Conservation (phyloP, 345 rosid genomes). For the Gossypium herbaceum region DNA sequence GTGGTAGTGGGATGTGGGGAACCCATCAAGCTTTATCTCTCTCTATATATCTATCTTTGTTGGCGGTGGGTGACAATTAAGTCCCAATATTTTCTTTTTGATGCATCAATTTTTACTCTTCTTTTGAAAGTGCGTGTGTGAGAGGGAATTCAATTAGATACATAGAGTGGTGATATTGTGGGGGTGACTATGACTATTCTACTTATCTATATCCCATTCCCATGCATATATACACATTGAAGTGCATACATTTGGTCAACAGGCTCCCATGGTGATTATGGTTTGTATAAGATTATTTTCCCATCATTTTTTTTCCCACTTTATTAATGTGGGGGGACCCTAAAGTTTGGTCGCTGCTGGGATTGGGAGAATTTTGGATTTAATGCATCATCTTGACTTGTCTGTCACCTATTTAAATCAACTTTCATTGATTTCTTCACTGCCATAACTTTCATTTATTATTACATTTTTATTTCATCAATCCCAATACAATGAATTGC, state of each 20-base stretch:
- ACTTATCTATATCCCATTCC: constrained; percentile 3
- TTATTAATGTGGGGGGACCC: constrained; percentile 2
- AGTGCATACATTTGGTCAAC: constrained; percentile 14
- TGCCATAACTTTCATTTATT: too few species aligned
- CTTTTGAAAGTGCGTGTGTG: constrained; percentile 11
- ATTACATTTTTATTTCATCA: neutral
- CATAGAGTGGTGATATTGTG: constrained; percentile 12
- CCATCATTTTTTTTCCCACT: constrained; percentile 6
- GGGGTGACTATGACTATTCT: constrained; percentile 18
- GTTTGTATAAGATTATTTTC: constrained; percentile 16
- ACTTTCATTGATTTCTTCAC: neutral
- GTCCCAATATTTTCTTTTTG: neutral
- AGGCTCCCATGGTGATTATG: constrained; percentile 2
- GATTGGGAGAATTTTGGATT: neutral
- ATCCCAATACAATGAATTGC: neutral
- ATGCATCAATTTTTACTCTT: neutral
- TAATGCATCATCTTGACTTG: neutral
- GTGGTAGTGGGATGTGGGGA: constrained; percentile 19
- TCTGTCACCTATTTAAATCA: neutral
- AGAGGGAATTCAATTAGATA: constrained; percentile 15
- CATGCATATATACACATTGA: neutral
- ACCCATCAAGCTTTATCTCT: constrained; percentile 22
- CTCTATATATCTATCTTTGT: constrained; percentile 12
- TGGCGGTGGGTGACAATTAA: constrained; percentile 9
- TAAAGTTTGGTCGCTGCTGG: neutral